These are phyloP conservation scores for Phoma sp. DNA, from an alignment of 2,329 filamentous ascomycete genomes.

Conservation along the genomic window DNA sequence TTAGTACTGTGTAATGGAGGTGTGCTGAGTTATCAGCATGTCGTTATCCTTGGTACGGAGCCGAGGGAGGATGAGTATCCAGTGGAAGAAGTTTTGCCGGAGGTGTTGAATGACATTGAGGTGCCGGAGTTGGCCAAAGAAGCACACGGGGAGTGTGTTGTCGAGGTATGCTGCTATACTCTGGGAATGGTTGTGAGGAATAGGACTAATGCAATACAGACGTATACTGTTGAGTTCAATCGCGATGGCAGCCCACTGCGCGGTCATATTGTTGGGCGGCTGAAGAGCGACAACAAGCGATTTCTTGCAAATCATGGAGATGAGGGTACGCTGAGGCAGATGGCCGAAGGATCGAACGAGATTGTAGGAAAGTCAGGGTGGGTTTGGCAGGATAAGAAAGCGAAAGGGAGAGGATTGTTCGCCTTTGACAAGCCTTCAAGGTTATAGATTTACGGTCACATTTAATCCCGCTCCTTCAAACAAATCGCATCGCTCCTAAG, in stretches of 20 bases:
- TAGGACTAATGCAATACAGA: slow-evolving; percentile 48
- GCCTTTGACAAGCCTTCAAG: slow-evolving; percentile 31
- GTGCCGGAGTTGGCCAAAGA: slow-evolving; percentile 49
- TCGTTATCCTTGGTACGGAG: slow-evolving; percentile 62
- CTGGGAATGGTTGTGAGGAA: neutral
- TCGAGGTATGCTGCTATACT: slow-evolving; percentile 58
- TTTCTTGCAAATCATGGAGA: slow-evolving; percentile 67
- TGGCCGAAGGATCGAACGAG: slow-evolving; percentile 56
- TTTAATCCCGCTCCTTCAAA: too few relatives aligned
- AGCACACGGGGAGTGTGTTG: slow-evolving; percentile 59
- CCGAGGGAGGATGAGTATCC: slow-evolving; percentile 59
- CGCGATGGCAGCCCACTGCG: slow-evolving; percentile 58
- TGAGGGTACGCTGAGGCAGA: slow-evolving; percentile 55
- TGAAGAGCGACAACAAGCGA: slow-evolving; percentile 56
- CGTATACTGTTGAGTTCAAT: slow-evolving; percentile 67
- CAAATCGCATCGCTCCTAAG: neutral
- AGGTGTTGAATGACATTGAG: slow-evolving; percentile 49
- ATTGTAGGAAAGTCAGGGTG: slow-evolving; percentile 58
- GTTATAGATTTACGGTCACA: neutral
- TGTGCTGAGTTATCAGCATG: slow-evolving; percentile 70
- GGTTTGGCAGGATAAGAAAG: slow-evolving; percentile 48
- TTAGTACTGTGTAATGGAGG: slow-evolving; percentile 72
- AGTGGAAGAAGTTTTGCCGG: slow-evolving; percentile 54
- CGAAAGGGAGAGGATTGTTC: slow-evolving; percentile 40
- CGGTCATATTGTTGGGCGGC: slow-evolving; percentile 62